Evolutionary conservation across 352 stramenopile genomes (phyloP), one percentile per base, ranked within the genome.

Genomic region (Elongisporangium prolatum): DNA sequence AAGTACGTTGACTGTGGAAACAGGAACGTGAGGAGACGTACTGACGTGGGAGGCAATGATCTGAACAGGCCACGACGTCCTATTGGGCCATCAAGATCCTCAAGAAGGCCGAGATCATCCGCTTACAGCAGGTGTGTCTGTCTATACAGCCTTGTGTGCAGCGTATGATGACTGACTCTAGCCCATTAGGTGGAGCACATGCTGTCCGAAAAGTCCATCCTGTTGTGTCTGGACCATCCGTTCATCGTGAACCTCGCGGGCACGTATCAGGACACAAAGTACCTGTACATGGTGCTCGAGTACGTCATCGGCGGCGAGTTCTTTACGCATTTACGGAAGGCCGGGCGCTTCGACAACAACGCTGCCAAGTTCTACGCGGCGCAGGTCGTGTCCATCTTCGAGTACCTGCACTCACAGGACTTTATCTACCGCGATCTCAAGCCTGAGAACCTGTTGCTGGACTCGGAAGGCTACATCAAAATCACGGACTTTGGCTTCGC

Each of bases 371-470:
- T 98, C 67, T 98, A 97, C 72, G 82, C 89, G 58, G 90, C 91
- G 16, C 91, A 98, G 56, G 89, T 99, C 40, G 84, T 97, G 48
- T 80, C 96, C 10, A 98, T 98, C 65, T 98, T 99, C 63, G 93
- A 98, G 77, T 98, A 98, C 74, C 84, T 99, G 67, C 96, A 98
- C 69, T 85, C 69, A 24, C 93, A 97, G 66, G 89, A 98, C 74
- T 97, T 98, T 63, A 98, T 98, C 67, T 99, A 99, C 77, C 88
- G 96, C n/a, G 96, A 99, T 75, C 77, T 99, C 50, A 97, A 97
- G 69, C 90, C 91, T 2, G 91, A 98, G 67, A 98, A 98, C 69
- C 73, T 98, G 60, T 72, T 99, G 48, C 82, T 99, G 16, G 95
- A 99, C 65, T 88, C 77, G 51, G 74, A 95, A 57, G 96, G 96